Evolutionary conservation across 371 early-diverging fungal species (phyloP), one percentile per base, ranked within the genome.

Genomic region (Mucor piriformis): DNA sequence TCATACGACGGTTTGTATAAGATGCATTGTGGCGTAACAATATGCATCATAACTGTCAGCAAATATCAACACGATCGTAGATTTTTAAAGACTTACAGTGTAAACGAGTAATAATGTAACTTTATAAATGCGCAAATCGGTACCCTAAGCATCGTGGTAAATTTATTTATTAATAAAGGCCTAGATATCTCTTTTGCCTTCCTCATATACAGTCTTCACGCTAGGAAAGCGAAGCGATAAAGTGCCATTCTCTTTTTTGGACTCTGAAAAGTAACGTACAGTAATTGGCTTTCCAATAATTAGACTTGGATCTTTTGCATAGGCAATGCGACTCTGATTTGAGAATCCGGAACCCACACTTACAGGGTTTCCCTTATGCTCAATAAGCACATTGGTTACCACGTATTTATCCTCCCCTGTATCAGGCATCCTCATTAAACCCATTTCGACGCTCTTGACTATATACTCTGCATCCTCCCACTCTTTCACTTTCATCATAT

Each of bases 291-390:
- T 83, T 12, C 87, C 85, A 50, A 83, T 29, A 27, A 86, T 74
- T 21, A 67, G 49, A 16, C 53, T 57, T 3, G 87, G 84, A 34
- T 75, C 50, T 44, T 74, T 25, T 1, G 73, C 82, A 58, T 71
- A 85, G 6, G 44, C 61, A 10, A 79, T 62, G 8, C 85, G 71
- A 18, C 77, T 74, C 3, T 73, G 63, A 11, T 74, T 50, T 0
- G 79, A 66, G 43, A 86, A 82, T 0, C 87, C 87, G 25, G 85
- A 82, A 3, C 87, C 87, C 10, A 86, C 85, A 24, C 81, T 68
- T 1, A 86, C 86, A 2, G 56, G 38, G 53, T 74, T 69, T 0
- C 76, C 76, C 43, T 80, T 83, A 60, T 85, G 83, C 18, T 70
- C 61, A 24, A 85, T 69, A 40, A 76, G 56, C 11, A 82, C 82